A percentile compares a stretch with the other conserved stretches of the same genome.
These are phyloP conservation scores for Phialocephala subalpina DNA, from an alignment of 2,329 filamentous ascomycete genomes.

Conservation along the genomic window DNA sequence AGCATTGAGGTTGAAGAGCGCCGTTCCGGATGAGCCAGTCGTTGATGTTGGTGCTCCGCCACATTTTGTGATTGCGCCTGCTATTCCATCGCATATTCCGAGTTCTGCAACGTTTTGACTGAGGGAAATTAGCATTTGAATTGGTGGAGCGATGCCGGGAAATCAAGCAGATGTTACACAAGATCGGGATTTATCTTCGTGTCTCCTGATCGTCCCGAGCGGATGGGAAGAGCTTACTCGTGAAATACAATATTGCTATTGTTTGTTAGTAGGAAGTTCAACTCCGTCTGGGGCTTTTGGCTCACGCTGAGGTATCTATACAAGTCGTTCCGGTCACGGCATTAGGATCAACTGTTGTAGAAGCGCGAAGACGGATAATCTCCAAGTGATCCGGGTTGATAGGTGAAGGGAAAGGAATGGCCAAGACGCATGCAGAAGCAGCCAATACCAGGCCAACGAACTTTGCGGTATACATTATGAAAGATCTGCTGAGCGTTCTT, in stretches of 20 bases:
- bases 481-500: constrained; percentile 19
- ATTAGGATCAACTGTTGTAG: constrained; percentile 49
- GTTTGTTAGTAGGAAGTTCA: neutral
- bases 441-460: constrained; percentile 42
- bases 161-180: neutral
- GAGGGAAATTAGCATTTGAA: constrained; percentile 8
- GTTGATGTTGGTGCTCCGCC: constrained; percentile 51
- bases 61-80: constrained; percentile 55
- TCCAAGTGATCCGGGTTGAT: constrained; percentile 51
- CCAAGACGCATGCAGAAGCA: constrained; percentile 43
- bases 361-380: constrained; percentile 51
- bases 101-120: constrained; percentile 52
- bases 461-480: constrained; percentile 43
- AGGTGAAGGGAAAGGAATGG: constrained; percentile 43
- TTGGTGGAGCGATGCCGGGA: neutral
- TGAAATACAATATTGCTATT: constrained; percentile 27
- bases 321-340: constrained; percentile 51
- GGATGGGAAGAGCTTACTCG: constrained; percentile 16
- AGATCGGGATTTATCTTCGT: neutral
- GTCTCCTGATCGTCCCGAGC: neutral
- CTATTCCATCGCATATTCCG: constrained; percentile 57
- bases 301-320: constrained; percentile 52
- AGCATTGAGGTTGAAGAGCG: constrained; percentile 55
- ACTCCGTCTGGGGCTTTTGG: constrained; percentile 1
- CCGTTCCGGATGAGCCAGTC: constrained; percentile 54